A percentile compares a stretch with the other conserved stretches of the same genome.
Evolutionary conservation across 2,329 filamentous ascomycete species (phyloP).

Genomic region (Paraphaeosphaeria minitans): DNA sequence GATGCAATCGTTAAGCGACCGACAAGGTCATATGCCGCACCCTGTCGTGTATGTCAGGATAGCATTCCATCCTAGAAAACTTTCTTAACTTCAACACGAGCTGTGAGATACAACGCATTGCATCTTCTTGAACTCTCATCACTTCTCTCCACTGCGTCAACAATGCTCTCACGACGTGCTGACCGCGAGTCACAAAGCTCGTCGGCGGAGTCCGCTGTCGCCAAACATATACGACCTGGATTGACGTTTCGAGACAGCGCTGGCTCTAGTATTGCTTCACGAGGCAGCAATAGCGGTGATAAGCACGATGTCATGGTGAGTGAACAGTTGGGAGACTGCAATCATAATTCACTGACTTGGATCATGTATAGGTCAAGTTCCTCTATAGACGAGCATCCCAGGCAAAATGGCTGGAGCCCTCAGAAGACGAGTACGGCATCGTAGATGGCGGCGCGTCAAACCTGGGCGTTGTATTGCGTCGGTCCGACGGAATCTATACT

Average conservation of each 20-base stretch:
- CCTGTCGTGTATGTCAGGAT: constrained; percentile 21
- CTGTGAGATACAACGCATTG: constrained; percentile 5
- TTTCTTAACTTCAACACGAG: constrained; percentile 15
- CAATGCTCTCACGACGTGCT: constrained; percentile 19
- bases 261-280: constrained; percentile 28
- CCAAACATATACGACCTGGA: constrained; percentile 19
- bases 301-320: constrained; percentile 30
- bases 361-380: constrained; percentile 27
- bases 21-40: constrained; percentile 19
- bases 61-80: constrained; percentile 13
- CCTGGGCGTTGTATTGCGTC: constrained; percentile 70
- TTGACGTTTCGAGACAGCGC: constrained; percentile 21
- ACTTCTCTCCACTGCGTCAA: constrained; percentile 1
- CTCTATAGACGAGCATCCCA: constrained; percentile 27
- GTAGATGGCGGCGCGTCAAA: constrained; percentile 27
- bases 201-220: constrained; percentile 17
- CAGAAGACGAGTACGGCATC: constrained; percentile 34
- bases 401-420: constrained; percentile 35
- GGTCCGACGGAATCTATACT: constrained; percentile 70
- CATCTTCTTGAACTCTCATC: constrained; percentile 9
- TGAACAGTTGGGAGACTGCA: background rate
- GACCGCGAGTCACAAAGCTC: constrained; percentile 23
- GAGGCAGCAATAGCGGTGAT: constrained; percentile 26
- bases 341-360: constrained; percentile 4
- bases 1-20: constrained; percentile 16